Conservation (phyloP, 2,329 filamentous ascomycete genomes). For the Pseudocercospora fijiensis region DNA sequence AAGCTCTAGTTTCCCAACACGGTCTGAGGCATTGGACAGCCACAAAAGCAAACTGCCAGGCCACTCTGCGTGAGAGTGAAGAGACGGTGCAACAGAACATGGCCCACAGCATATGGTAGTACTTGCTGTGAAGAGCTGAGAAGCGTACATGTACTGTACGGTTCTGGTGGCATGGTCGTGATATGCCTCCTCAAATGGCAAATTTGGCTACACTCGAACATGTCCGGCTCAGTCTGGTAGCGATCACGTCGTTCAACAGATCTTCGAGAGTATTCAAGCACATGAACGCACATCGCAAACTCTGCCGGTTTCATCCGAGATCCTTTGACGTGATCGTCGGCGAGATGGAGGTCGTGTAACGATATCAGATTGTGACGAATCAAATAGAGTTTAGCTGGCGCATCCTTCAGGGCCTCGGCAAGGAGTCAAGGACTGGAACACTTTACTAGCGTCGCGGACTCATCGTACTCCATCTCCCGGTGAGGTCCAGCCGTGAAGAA, state of each 20-base stretch:
- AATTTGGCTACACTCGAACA: neutral
- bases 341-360: neutral
- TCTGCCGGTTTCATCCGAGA: neutral
- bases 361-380: neutral
- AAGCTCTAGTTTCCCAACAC: too few relatives aligned
- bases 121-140: neutral
- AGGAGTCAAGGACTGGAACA: neutral
- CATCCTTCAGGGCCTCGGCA: slow-evolving; percentile 3
- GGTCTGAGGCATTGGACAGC: neutral
- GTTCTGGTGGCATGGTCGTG: too few relatives aligned
- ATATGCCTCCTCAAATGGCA: neutral
- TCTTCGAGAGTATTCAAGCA: neutral
- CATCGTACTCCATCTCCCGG: neutral
- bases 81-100: neutral
- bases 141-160: neutral
- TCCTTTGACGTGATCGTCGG: neutral
- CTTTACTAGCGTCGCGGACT: neutral
- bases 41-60: neutral
- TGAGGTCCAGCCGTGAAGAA: neutral
- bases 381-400: slow-evolving; percentile 1
- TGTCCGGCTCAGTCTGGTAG: neutral
- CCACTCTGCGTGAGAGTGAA: neutral
- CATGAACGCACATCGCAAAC: neutral
- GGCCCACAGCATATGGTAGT: neutral
- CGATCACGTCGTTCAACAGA: neutral